These are phyloP conservation scores for Pythium angustatum DNA, from an alignment of 352 stramenopile species.

Conservation along the genomic window DNA sequence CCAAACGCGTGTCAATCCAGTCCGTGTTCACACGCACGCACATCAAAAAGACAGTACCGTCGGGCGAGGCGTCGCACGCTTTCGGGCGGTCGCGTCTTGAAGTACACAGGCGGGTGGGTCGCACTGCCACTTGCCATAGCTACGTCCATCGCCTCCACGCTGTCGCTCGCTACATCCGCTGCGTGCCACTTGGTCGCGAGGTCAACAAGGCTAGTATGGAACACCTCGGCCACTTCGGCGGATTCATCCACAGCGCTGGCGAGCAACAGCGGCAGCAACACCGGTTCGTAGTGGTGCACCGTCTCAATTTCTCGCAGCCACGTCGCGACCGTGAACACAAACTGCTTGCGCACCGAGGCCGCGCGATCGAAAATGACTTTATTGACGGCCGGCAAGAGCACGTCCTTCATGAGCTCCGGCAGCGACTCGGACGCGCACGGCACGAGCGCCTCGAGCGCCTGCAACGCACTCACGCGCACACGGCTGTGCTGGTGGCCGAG, in stretches of 20 bases:
- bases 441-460: conserved; percentile 69
- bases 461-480: conserved; percentile 71
- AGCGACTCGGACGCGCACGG: conserved; percentile 69
- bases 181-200: conserved; percentile 52
- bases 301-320: conserved; percentile 64
- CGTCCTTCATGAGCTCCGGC: conserved; percentile 74
- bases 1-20: background rate
- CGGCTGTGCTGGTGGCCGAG: conserved; percentile 82
- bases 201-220: conserved; percentile 42
- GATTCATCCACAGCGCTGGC: conserved; percentile 71
- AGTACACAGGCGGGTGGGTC: conserved; percentile 48
- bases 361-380: conserved; percentile 77
- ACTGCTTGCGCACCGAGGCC: conserved; percentile 68
- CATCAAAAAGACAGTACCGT: background rate
- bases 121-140: conserved; percentile 46
- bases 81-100: conserved; percentile 44
- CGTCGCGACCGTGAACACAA: conserved; percentile 51
- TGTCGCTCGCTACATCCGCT: conserved; percentile 21
- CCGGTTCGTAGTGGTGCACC: conserved; percentile 60
- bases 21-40: background rate
- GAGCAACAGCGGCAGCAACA: conserved; percentile 69
- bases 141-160: conserved; percentile 29
- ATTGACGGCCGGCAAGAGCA: conserved; percentile 59
- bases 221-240: conserved; percentile 50
- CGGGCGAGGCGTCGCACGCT: conserved; percentile 50